phyloP scores from a whole-genome alignment of 129 eudicot species.

The Flaveria robusta region DNA sequence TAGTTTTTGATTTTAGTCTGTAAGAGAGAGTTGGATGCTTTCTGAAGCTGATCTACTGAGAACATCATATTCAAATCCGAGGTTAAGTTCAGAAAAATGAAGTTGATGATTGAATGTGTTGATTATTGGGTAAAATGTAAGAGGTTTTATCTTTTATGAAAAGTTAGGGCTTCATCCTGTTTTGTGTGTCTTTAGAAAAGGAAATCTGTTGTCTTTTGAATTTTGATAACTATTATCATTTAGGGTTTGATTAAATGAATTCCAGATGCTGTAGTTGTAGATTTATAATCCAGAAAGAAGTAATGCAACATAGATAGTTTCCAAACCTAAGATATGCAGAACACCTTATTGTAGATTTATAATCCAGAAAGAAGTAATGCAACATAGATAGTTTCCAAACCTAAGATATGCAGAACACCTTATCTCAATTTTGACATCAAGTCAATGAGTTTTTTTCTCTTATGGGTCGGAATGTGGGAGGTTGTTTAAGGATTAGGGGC shows the following conservation, averaged over 20 bases:
- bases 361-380: constrained; percentile 8
- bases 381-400: constrained; percentile 10
- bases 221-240: constrained; percentile 1
- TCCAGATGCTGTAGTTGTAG: constrained; percentile 13
- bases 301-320: constrained; percentile 11
- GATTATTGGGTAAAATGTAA: constrained; percentile 17
- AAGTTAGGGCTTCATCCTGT: constrained; percentile 25
- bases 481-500: constrained; percentile 2
- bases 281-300: constrained; percentile 5
- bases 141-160: not conserved
- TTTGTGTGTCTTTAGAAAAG: not conserved
- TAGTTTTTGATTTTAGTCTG: not conserved
- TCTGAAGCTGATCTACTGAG: not conserved
- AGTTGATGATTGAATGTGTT: constrained; percentile 16
- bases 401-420: not conserved
- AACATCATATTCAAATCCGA: constrained; percentile 9
- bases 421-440: not conserved
- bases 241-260: constrained; percentile 3
- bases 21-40: too few relatives aligned
- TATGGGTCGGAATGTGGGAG: not conserved
- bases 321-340: not conserved
- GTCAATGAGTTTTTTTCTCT: not conserved
- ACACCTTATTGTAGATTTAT: constrained; percentile 7
- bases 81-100: not conserved
- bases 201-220: not conserved